Base-by-base conservation (phyloP, 768 basidiomycete genomes). In the Mycena venus region DNA sequence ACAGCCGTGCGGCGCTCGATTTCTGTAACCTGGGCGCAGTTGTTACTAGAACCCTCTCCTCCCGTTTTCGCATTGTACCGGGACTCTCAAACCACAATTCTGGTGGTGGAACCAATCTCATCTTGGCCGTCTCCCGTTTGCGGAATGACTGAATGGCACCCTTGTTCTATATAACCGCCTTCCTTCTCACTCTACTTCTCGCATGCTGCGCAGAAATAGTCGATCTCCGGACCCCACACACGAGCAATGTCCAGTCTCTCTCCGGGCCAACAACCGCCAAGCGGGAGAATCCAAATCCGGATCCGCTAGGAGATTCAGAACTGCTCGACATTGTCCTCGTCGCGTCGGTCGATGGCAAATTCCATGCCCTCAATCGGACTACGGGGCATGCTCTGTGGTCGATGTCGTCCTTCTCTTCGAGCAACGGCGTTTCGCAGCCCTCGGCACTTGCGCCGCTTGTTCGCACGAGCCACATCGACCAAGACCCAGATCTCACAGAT, bases 321-420 rank as follows among this genome's bases (percentile, higher is more conserved):
- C 85, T 98, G 14, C 83, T 96, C 72, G 94, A 98, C 79, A 90
- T 95, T 67, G 94, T 98, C 31, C 90, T 99, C 21, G 90, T 98
- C 14, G 95, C 97, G 1, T 96, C 96, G 9, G 92, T 99, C 31
- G 97, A 99, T 84, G 98, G 98, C 29, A 96, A 93, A 70, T 92
- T 99, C 38, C 97, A 99, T 86, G 98, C 96, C 0, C 88, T 99
- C 75, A 96, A 98, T 80, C 88, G 98, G 73, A 92, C 93, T 0
- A 93, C 93, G 0, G 98, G 98, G 0, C 89, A 90, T 19, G 87
- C 90, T 11, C 86, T 97, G 0, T 99, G 98, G 98, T 96, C 96
- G 40, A 94, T 97, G 92, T 90, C 92, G 10, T 90, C 92, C 19
- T 88, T 89, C 58, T 80, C 87, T 61, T 79, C 84, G 15, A 84